Base-by-base conservation (phyloP, 129 eudicot species). In the Centrapalus pauciflorus region DNA sequence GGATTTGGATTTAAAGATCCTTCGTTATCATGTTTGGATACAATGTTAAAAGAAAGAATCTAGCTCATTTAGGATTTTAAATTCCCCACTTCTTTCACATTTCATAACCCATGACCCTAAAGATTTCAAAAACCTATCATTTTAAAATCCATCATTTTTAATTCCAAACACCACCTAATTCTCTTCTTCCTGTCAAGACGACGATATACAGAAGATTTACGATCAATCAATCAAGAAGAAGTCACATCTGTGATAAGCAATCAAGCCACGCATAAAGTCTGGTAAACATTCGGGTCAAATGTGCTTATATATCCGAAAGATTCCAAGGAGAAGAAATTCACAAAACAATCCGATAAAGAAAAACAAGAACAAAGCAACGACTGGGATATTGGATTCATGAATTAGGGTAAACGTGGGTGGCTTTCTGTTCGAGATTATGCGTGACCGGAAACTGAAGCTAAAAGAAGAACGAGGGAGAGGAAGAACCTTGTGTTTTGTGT, bases 391-490 rank as follows among this genome's bases (percentile, higher is more conserved):
- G n/a, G n/a, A n/a, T n/a, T n/a, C n/a, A n/a, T n/a, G n/a, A 50
- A 50, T 50, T 50, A 50, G 56, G 21, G 8, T 3, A 50, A 50
- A 1, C 5, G 88, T 77, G 16, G 61, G 82, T 13, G 83, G 81
- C n/a, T n/a, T n/a, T n/a, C n/a, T n/a, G n/a, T n/a, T n/a, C n/a
- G n/a, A n/a, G n/a, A n/a, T n/a, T n/a, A n/a, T n/a, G n/a, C n/a
- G n/a, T n/a, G n/a, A n/a, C n/a, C n/a, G n/a, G n/a, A n/a, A n/a
- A n/a, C n/a, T n/a, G n/a, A n/a, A n/a, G n/a, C n/a, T n/a, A n/a
- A n/a, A n/a, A n/a, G n/a, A n/a, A n/a, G n/a, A n/a, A n/a, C 83
- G 76, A 66, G 81, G 76, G 75, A 72, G 85, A 83, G 79, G 89
- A 73, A 85, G 83, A 73, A 66, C 70, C 83, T 85, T 46, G 79